Percentiles rank a stretch among this genome's conserved stretches.
These are phyloP conservation scores for Lepidium africanum DNA, from an alignment of 345 rosid species.

Conservation along the genomic window DNA sequence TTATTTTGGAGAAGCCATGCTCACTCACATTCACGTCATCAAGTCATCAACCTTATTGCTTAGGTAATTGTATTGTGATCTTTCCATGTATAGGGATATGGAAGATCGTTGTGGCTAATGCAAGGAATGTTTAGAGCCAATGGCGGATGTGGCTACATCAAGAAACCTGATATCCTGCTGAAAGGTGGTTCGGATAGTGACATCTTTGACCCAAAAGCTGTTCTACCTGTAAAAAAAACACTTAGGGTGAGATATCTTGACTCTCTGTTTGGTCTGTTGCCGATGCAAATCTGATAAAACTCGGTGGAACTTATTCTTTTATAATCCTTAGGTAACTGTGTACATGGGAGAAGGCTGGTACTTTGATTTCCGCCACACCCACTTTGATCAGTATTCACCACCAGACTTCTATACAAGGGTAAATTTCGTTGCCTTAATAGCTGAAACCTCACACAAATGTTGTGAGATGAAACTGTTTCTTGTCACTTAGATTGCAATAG, in stretches of 20 bases:
- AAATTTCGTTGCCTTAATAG: background rate
- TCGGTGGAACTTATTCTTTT: background rate
- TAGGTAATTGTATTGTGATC: background rate
- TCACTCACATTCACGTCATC: background rate
- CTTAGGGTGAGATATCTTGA: slow-evolving; percentile 21
- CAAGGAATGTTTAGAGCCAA: slow-evolving; percentile 78
- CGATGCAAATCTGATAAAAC: background rate
- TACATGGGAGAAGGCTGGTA: slow-evolving; percentile 38
- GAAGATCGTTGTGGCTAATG: slow-evolving; percentile 68
- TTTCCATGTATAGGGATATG: slow-evolving; percentile 44
- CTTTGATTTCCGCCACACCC: slow-evolving; percentile 30
- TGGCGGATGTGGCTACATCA: slow-evolving; percentile 67
- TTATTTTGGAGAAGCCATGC: background rate
- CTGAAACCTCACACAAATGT: background rate
- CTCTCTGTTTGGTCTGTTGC: background rate
- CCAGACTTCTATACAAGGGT: slow-evolving; percentile 33
- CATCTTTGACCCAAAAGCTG: slow-evolving; percentile 55
- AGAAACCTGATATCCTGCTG: slow-evolving; percentile 53
- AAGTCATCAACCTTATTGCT: background rate
- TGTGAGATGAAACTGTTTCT: background rate
- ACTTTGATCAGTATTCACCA: slow-evolving; percentile 29
- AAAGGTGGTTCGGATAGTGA: slow-evolving; percentile 32
- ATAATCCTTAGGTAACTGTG: slow-evolving; percentile 17
- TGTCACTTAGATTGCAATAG: background rate
- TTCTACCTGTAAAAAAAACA: slow-evolving; percentile 28